Base-by-base conservation (phyloP, 1,284 basidiomycete species). In the Cerioporus squamosus region DNA sequence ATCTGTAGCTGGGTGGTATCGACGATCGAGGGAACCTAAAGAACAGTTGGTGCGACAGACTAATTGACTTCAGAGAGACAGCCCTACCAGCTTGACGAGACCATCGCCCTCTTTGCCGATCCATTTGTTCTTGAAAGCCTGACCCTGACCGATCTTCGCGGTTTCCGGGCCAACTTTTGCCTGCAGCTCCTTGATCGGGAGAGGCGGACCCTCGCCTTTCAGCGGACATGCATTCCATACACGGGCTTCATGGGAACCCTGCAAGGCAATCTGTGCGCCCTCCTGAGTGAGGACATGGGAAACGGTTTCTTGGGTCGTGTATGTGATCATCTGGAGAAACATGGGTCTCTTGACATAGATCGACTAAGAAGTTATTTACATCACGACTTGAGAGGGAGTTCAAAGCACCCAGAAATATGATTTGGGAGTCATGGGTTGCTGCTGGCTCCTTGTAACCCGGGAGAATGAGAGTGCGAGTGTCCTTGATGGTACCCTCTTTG, bases 61-160 rank as follows among this genome's bases (percentile, higher is more conserved):
- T 3, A 8, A 8, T 10, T n/a, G 15, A 2, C 17, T 2, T 29
- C 4, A 1, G 23, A 5, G 15, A 3, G 17, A 17, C 23, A 23
- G n/a, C n/a, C 92, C 67, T 55, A 96, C 94, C 60, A 89, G 79
- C 75, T 91, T 91, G 53, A 98, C 87, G 60, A 98, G 87, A 20
- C 94, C 93, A 64, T 87, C 85, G 3, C 93, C 93, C 64, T 97
- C 92, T 75, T 98, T 98, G 29, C 82, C 84, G 64, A 98, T 95
- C 96, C 97, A 99, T 65, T 93, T 94, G 71, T 93, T 97, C 79
- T 96, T 97, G 85, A 99, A 98, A 22, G 97, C 97, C 63, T 93
- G 87, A 26, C 91, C 90, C 75, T 99, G 97, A 2, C 97, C 97
- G 61, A 91, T 84, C 78, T 95, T 97, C 18, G 92, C 87, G 5